Percentiles rank a stretch among this genome's conserved stretches.
These are phyloP conservation scores for Phaffia rhodozyma DNA, from an alignment of 1,284 basidiomycete species.

Conservation along the genomic window DNA sequence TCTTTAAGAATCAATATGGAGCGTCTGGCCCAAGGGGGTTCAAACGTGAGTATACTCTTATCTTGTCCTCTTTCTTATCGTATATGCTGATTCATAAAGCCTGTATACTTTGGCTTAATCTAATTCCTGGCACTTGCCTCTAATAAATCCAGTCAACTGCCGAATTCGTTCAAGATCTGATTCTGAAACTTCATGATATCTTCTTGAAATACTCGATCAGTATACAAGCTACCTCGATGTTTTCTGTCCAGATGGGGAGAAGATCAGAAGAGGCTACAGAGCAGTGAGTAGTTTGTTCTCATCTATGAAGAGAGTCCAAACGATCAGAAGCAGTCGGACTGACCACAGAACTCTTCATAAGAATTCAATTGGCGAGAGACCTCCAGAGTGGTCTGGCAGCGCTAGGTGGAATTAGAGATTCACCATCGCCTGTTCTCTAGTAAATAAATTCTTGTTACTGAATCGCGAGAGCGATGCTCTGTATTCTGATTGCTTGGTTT, in stretches of 20 bases:
- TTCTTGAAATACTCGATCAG: conserved; percentile 7
- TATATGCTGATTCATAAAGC: too few species aligned
- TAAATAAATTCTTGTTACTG: background rate
- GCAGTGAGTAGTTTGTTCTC: too few species aligned
- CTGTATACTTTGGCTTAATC: too few species aligned
- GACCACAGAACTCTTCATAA: conserved; percentile 25
- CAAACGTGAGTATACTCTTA: conserved; percentile 6
- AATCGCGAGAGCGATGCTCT: too few species aligned
- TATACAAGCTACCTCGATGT: conserved; percentile 13
- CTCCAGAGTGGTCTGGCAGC: conserved; percentile 36
- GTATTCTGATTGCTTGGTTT: too few species aligned
- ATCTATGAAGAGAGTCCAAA: too few species aligned
- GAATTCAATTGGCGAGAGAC: conserved; percentile 59
- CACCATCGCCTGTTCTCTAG: conserved; percentile 3
- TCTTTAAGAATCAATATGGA: conserved; percentile 50
- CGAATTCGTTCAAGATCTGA: conserved; percentile 16
- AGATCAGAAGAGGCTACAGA: conserved; percentile 14
- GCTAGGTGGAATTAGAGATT: background rate
- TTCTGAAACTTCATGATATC: conserved; percentile 4
- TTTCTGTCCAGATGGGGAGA: conserved; percentile 1
- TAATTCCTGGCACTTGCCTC: background rate
- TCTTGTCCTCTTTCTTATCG: background rate
- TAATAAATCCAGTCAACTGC: conserved; percentile 6
- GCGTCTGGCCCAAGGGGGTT: conserved; percentile 21
- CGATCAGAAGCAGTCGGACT: too few species aligned